Percentiles rank a stretch among this genome's conserved stretches.
These are phyloP conservation scores for Emiliania huxleyi DNA, from an alignment of 78 protist species.

Conservation along the genomic window DNA sequence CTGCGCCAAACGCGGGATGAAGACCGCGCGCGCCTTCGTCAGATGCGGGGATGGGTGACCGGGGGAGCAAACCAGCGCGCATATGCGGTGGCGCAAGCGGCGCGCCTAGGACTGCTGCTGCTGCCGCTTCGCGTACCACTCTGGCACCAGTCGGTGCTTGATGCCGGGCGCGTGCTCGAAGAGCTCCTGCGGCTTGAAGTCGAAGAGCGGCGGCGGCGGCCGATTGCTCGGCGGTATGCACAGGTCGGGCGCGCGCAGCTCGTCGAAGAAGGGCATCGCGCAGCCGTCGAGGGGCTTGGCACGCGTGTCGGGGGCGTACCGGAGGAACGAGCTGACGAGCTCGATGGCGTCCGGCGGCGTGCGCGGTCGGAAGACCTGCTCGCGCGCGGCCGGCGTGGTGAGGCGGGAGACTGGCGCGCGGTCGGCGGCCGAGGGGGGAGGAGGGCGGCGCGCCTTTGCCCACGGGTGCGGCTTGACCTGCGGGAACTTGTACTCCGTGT, in stretches of 20 bases:
- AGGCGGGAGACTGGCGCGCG: not conserved
- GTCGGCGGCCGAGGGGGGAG: not conserved
- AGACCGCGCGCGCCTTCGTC: too few relatives aligned
- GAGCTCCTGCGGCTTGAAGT: slow-evolving; percentile 51
- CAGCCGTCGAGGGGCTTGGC: slow-evolving; percentile 41
- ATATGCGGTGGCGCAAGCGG: too few relatives aligned
- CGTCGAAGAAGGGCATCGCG: slow-evolving; percentile 47
- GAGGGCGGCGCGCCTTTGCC: too few relatives aligned
- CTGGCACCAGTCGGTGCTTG: slow-evolving; percentile 16
- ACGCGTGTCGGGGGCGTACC: slow-evolving; percentile 47
- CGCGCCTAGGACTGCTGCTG: too few relatives aligned
- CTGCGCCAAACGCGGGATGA: too few relatives aligned
- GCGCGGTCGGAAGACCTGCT: slow-evolving; percentile 49
- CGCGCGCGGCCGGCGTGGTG: too few relatives aligned
- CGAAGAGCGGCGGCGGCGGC: slow-evolving; percentile 48
- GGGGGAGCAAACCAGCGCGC: too few relatives aligned
- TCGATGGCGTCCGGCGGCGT: slow-evolving; percentile 51
- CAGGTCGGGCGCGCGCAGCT: slow-evolving; percentile 45
- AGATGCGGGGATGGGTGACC: too few relatives aligned
- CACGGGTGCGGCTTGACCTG: slow-evolving; percentile 59
- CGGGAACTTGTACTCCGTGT: slow-evolving; percentile 66
- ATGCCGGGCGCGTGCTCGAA: slow-evolving; percentile 8
- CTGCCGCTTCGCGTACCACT: not conserved
- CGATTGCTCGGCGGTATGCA: slow-evolving; percentile 5
- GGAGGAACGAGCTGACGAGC: slow-evolving; percentile 49